Evolutionary conservation across 1,284 basidiomycete species (phyloP), one percentile per base, ranked within the genome.

Genomic region (Violaceomyces palustris): DNA sequence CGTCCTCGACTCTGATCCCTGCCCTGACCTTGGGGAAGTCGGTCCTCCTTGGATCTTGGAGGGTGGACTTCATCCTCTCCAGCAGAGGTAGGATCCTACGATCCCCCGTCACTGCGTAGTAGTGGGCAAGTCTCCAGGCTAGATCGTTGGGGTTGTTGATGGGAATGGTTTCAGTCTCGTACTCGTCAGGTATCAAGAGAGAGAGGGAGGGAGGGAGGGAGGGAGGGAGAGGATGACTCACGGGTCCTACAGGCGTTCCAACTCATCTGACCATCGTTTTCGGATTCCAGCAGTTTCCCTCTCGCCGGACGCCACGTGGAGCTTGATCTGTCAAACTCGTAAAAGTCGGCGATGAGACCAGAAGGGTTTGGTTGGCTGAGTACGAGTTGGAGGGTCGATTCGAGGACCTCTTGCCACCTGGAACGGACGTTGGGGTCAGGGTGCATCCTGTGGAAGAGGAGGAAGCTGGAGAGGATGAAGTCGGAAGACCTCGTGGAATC

Each of bases 191-290:
- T n/a, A n/a, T n/a, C n/a, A n/a, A n/a, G n/a, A n/a, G n/a, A n/a
- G n/a, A n/a, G n/a, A n/a, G n/a, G n/a, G n/a, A n/a, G n/a, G n/a
- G n/a, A n/a, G n/a, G n/a, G n/a, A n/a, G n/a, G n/a, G n/a, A n/a
- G n/a, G n/a, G n/a, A 31, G 39, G 32, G 23, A 27, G 14, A 12
- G 26, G 26, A 22, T 6, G 0, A 49, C 47, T 17, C 39, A 49
- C 47, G 62, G 4, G 67, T 69, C 6, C 67, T 50, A 28, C 67
- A 69, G 1, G 67, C 64, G 39, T 69, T 69, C 67, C 67, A 69
- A 42, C 54, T 57, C 34, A 67, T 48, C 0, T 50, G 40, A 3
- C 67, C 67, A 38, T 69, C 67, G 35, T 63, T 39, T 18, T 65
- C 54, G 21, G 49, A 44, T 29, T 69, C 67, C 11, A 69, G 37